Conservation (phyloP, 495 filamentous ascomycete species). For the Neurospora sublineolata region DNA sequence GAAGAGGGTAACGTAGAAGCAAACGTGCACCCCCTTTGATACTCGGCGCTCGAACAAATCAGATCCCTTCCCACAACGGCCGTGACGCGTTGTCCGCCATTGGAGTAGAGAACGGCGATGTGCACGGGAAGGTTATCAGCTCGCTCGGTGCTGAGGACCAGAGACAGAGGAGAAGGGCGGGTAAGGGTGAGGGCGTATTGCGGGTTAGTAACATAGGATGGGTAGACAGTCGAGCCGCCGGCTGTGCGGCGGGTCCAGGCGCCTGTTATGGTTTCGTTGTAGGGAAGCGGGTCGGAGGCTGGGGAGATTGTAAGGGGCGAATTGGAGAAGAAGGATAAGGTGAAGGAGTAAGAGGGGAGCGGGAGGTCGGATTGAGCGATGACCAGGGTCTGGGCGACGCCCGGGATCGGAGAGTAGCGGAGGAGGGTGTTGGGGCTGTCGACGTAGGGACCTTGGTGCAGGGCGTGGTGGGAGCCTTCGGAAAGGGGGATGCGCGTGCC, state of each 20-base stretch:
- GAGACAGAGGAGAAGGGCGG: constrained; percentile 44
- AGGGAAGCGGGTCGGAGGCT: constrained; percentile 46
- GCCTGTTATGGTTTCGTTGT: constrained; percentile 41
- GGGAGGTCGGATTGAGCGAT: constrained; percentile 68
- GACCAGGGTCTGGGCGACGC: constrained; percentile 61
- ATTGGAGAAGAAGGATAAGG: constrained; percentile 67
- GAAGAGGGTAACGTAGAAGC: constrained; percentile 30
- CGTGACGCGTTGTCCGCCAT: constrained; percentile 53
- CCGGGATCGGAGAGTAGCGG: constrained; percentile 50
- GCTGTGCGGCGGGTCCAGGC: constrained; percentile 69
- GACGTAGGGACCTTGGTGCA: constrained; percentile 66
- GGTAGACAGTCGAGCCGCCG: constrained; percentile 68
- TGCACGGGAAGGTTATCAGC: constrained; percentile 56
- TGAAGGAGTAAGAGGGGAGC: constrained; percentile 60
- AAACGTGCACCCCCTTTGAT: constrained; percentile 65
- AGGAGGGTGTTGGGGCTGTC: constrained; percentile 89
- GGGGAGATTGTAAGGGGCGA: constrained; percentile 44
- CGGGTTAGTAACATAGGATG: constrained; percentile 70
- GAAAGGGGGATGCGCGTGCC: constrained; percentile 64
- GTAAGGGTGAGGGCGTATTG: constrained; percentile 62
- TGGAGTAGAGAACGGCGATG: constrained; percentile 67
- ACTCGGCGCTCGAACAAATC: constrained; percentile 68
- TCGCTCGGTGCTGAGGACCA: constrained; percentile 55
- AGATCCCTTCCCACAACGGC: constrained; percentile 64
- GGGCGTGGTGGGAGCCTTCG: constrained; percentile 42